A percentile compares a stretch with the other conserved stretches of the same genome.
phyloP scores from a whole-genome alignment of 345 rosid species.

The Gossypium ekmanianum region DNA sequence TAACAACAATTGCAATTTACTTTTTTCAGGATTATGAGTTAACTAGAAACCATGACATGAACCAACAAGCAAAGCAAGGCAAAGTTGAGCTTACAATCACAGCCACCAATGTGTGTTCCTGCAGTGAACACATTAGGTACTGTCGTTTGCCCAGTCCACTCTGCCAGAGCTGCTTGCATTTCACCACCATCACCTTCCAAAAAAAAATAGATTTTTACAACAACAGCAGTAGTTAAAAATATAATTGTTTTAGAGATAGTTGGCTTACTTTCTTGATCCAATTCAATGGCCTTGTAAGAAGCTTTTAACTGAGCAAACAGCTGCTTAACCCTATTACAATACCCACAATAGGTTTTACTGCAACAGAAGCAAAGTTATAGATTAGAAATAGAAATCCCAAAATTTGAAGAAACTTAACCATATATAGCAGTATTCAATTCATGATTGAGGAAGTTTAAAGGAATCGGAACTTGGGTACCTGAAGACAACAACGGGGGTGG shows the following conservation, averaged over 20 bases:
- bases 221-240: not conserved
- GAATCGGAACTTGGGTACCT: conserved; percentile 29
- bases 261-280: conserved; percentile 41
- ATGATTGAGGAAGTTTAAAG: not conserved
- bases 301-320: conserved; percentile 51
- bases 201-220: not conserved
- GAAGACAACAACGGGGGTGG: conserved; percentile 65
- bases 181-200: conserved; percentile 35
- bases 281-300: conserved; percentile 40
- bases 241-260: not conserved
- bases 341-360: conserved; percentile 74
- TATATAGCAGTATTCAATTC: no score
- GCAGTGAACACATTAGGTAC: conserved; percentile 42
- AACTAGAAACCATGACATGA: not conserved
- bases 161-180: conserved; percentile 32
- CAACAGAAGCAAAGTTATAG: not conserved
- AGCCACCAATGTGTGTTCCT: conserved; percentile 38
- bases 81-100: conserved; percentile 25
- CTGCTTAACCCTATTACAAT: conserved; percentile 57
- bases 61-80: not conserved
- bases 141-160: conserved; percentile 36
- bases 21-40: not conserved
- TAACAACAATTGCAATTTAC: no score
- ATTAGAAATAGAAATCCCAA: not conserved
- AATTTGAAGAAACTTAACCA: no score